Base-by-base conservation (phyloP, 257 asterid species). In the Striga asiatica region DNA sequence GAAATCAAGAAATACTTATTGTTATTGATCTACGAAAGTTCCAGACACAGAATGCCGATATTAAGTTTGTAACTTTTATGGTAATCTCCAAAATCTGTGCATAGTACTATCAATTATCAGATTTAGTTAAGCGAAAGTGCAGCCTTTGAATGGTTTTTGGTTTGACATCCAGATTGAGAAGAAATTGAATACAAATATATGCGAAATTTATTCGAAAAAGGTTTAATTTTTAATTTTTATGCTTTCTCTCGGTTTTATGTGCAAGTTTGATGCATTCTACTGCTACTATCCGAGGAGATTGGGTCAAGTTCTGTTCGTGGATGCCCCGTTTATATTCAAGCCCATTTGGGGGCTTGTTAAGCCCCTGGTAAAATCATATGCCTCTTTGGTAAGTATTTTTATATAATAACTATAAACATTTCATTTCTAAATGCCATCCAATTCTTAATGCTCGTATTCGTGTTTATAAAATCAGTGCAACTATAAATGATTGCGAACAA, bases 231-330 rank as follows among this genome's bases (percentile, higher is more conserved):
- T 32, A 6, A 4, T 23, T 19, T 41, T 47, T 29, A 10, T 28
- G 46, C 42, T 60, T 5, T 29, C 50, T 23, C 50, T 63, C 56
- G 48, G 54, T 37, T 20, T n/a, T 34, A 6, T 32, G 29, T 60
- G 75, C 87, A n/a, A 89, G 98, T 87, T 91, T 72, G 98, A 91
- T 13, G 81, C 83, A 1, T 91, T 87, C 79, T 82, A 91, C 77
- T 72, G 60, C 74, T 81, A 91, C 76, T 87, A 91, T 61, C 98
- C 98, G 8, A 73, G 66, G 72, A 79, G 96, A 57, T 38, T 91
- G 76, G 66, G 96, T 20, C 72, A 84, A 70, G 94, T 86, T 52
- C 79, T 87, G 20, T 82, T 91, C 12, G 89, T 91, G 35, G 98
- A 91, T 12, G 92, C 96, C 34, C 98, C 98, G 6, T 91, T 87